Evolutionary conservation across 2,329 filamentous ascomycete genomes (phyloP), one percentile per base, ranked within the genome.

Genomic region (Stachybotrys chartarum): DNA sequence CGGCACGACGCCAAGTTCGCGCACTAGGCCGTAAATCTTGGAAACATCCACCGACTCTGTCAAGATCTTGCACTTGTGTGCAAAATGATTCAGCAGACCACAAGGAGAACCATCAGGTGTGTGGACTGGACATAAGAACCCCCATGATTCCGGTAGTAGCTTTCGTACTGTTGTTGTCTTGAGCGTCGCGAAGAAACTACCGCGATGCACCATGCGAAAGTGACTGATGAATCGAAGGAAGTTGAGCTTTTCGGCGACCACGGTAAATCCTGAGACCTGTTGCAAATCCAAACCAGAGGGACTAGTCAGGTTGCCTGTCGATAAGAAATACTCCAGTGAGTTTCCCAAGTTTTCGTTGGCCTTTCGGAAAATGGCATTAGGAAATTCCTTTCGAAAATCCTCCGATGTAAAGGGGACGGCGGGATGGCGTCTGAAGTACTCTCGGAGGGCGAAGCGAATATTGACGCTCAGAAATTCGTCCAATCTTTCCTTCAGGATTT

Each of bases 201-300:
- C 94, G 85, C 94, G 86, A 76, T 99, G 94, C 56, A 99, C 91
- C 91, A 97, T 97, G 62, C 94, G 88, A 81, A 99, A 99, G 72
- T 99, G 94, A 72, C 90, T 94, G 75, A 99, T 96, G 76, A 97
- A 99, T 65, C 94, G 90, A 66, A 96, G 85, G 70, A 97, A 99
- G 76, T 99, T 99, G 69, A 99, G 93, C 80, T 97, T 97, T 70
- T 99, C 94, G 3, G 94, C 94, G 53, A 97, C 92, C 52, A 99
- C 91, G 0, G 91, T 96, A 72, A 96, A 99, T 59, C 94, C 94
- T 12, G 93, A 94, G 0, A 88, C 87, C 72, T 99, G 94, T 68
- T 97, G 94, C 66, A 97, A 73, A 79, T 99, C 94, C 46, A 99
- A 80, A 60, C 94, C 94, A 32, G 90, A 96, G 14, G 90, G 86